Base-by-base conservation (phyloP, 305 asterid species). In the Solanum chacoense region DNA sequence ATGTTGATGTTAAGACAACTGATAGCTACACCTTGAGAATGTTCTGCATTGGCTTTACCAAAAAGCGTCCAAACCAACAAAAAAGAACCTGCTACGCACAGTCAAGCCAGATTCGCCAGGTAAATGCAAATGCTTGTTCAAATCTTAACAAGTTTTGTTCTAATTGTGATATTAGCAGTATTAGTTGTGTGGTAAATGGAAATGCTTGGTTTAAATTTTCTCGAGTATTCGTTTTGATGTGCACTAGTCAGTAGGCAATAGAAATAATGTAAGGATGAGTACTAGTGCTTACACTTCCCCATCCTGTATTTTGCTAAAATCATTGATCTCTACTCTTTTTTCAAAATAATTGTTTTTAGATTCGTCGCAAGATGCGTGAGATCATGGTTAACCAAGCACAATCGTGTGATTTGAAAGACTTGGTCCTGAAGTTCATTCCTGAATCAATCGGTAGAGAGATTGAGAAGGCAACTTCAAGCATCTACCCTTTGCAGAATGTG, bases 41-140 rank as follows among this genome's bases (percentile, higher is more conserved):
- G 95, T 96, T 96, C 91, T 95, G 99, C 92, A 96, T 96, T 89
- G 98, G 93, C 87, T 96, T 96, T 90, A 96, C 99, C 0, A 96
- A 96, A 93, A 96, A 96, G 94, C 97, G 97, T 10, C 92, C 89
- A 5, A 95, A 95, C 93, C 99, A 96, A 89, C 96, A 94, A 89
- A 96, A 95, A 92, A 94, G 97, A 93, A 96, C 99, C 26, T 96
- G 98, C 69, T 96, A 96, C 55, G 99, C 99, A 1, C 98, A 95
- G 85, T 91, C 98, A 1, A 95, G 99, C 91, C 98, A 96, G 91
- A 96, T 94, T 10, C 97, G 96, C 45, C 98, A 95, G 91, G 99
- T 96, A 89, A 89, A 26, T 81, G 35, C 67, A 40, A 26, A 26
- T 80, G 26, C 14, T 80, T 40, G 36, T 40, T 80, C 59, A 12